A percentile compares a stretch with the other conserved stretches of the same genome.
These are phyloP conservation scores for Colletotrichum tropicicola DNA, from an alignment of 2,329 filamentous ascomycete genomes.

Conservation along the genomic window DNA sequence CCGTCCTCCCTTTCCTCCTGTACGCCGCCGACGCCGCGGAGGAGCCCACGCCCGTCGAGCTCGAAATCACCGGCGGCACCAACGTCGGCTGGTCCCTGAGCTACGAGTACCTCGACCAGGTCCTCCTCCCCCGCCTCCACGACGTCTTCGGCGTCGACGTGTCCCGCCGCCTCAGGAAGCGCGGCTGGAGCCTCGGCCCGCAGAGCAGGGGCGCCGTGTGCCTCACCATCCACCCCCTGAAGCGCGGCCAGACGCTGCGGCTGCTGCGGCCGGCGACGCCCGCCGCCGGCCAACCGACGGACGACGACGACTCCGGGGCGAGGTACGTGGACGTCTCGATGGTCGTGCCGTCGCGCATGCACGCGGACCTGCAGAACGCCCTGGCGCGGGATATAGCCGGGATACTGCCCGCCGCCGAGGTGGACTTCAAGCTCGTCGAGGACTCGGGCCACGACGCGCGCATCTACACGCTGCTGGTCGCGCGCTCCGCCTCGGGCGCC, in stretches of 20 bases:
- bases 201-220: conserved; percentile 50
- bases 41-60: conserved; percentile 46
- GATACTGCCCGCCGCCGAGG: conserved; percentile 53
- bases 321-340: conserved; percentile 59
- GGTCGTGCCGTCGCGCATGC: conserved; percentile 55
- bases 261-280: conserved; percentile 38
- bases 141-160: conserved; percentile 58
- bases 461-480: conserved; percentile 66
- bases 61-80: conserved; percentile 66
- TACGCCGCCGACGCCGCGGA: conserved; percentile 56
- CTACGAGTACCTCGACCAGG: conserved; percentile 71
- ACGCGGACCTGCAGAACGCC: conserved; percentile 48
- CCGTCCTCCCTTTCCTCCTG: conserved; percentile 66
- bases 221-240: conserved; percentile 49
- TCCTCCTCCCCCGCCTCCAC: conserved; percentile 64
- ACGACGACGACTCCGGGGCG: conserved; percentile 48
- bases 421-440: conserved; percentile 56
- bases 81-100: conserved; percentile 66
- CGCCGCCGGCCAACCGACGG: conserved; percentile 18
- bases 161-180: conserved; percentile 51
- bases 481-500: conserved; percentile 52
- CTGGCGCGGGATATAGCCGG: conserved; percentile 49
- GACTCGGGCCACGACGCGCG: conserved; percentile 60
- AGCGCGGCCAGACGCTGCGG: conserved; percentile 45
- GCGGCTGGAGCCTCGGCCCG: conserved; percentile 62